Base-by-base conservation (phyloP, 2,329 filamentous ascomycete genomes). In the Colletotrichum eremochloae region DNA sequence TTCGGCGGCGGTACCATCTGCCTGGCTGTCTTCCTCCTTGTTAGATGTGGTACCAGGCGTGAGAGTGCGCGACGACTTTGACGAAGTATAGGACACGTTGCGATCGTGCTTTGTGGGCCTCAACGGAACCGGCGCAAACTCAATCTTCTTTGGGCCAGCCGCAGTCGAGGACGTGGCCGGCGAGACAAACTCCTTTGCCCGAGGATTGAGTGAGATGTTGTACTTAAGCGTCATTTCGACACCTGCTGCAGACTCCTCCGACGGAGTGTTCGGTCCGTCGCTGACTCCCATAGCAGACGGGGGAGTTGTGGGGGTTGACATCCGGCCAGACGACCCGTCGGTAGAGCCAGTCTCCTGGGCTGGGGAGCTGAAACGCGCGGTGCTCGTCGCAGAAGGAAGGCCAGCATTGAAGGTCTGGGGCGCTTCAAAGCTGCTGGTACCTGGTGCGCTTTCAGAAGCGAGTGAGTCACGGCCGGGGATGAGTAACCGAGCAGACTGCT, bases 61-160 rank as follows among this genome's bases (percentile, higher is more conserved):
- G 15, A 63, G n/a, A 6, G 68, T 72, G 14, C 56, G 68, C 5
- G 72, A 72, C 18, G 65, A 57, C 29, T 24, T 42, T n/a, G 31
- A 42, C 29, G 72, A 72, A 36, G 63, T 63, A 9, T 48, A 40
- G 14, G 61, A 72, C 40, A 58, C 50, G 31, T 36, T 65, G 60
- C 69, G 57, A 12, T 53, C 42, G 38, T 57, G 64, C 15, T 36
- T 14, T 18, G 20, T 40, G 18, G 64, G 42, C 29, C 52, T 63
- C 44, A 72, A 29, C 12, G 67, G 67, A 44, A 72, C 58, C 24
- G 70, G 70, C 15, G 67, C 70, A 24, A 64, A 60, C 46, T 60
- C 68, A 29, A 65, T n/a, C 24, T 65, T 65, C 63, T 36, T 33
- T 7, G 18, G 20, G 20, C 2, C 31, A 33, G 20, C 36, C 33